Evolutionary conservation across 768 basidiomycete species (phyloP), one percentile per base, ranked within the genome.

Genomic region (Suillus weaverae): DNA sequence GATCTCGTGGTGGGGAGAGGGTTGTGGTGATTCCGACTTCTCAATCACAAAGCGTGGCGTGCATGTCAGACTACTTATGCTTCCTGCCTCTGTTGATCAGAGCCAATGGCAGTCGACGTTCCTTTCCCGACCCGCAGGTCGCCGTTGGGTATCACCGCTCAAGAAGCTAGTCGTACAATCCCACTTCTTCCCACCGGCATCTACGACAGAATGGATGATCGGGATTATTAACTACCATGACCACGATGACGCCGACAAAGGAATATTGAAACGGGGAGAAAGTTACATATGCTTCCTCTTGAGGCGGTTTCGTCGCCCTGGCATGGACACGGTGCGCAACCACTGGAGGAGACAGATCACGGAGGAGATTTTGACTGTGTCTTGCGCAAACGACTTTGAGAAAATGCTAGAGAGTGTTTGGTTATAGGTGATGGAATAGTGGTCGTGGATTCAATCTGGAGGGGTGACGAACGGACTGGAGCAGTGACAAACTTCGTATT

Each of bases 21-120:
- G 61, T 18, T n/a, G 35, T 6, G 63, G 63, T 30, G 56, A 64
- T 22, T 38, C 38, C 1, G 20, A 48, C 1, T 65, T 65, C 41
- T 36, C 55, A 26, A 16, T 65, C 6, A 53, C 64, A 33, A 62
- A 65, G 61, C 61, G 64, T 35, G 64, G 64, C 2, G 22, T 65
- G 32, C 55, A 65, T 3, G 36, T 62, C 18, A 65, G 14, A 62
- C 32, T 65, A 4, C 64, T 65, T n/a, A 32, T 65, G 8, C 30
- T 65, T 20, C 50, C 53, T 33, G 33, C 53, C 36, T n/a, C 38
- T 4, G 43, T 46, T n/a, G 14, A 30, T 3, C 32, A 32, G 41
- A 46, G 16, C 9, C 13, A 8, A 8, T 5, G 11, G 26, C 39
- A 68, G 5, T 68, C 60, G 9, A 68, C 60, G 1, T 57, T 57